A percentile compares a stretch with the other conserved stretches of the same genome.
Evolutionary conservation across 352 stramenopile genomes (phyloP).

Genomic region (Thraustochytrium sp.): DNA sequence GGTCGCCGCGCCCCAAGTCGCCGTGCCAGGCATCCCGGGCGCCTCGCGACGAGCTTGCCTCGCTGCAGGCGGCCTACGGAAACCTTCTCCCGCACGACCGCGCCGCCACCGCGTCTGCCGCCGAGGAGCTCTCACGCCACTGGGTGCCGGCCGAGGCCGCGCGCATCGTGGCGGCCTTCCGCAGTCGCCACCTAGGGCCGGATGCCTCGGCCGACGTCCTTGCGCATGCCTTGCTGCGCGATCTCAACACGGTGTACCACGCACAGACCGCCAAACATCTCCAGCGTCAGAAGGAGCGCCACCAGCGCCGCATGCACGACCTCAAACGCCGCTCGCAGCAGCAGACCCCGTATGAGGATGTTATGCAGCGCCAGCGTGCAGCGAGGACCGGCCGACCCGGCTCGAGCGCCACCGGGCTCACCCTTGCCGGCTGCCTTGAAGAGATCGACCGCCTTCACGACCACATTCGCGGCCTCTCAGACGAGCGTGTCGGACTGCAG

Average conservation of each 20-base stretch:
- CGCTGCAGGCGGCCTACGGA: background rate
- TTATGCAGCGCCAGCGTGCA: conserved; percentile 13
- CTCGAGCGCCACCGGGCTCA: background rate
- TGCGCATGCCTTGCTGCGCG: background rate
- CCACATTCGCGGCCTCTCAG: background rate
- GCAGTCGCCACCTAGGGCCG: background rate
- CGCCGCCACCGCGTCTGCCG: background rate
- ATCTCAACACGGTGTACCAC: background rate
- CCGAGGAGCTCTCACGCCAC: background rate
- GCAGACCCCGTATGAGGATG: conserved; percentile 8
- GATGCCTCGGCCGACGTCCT: background rate
- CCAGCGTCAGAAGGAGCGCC: background rate
- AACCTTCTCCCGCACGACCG: background rate
- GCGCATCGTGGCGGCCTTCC: background rate
- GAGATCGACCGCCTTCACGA: background rate
- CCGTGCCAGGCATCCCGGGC: background rate
- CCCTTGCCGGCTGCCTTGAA: background rate
- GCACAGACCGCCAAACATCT: background rate
- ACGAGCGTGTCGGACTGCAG: background rate
- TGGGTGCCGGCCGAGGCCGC: background rate
- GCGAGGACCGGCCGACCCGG: too few relatives aligned
- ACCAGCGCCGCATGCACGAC: background rate
- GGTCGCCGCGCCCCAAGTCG: background rate
- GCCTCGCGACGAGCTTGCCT: background rate
- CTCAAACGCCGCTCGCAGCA: background rate